Conservation (phyloP, 2,329 filamentous ascomycete genomes). For the Colletotrichum brevisporum region DNA sequence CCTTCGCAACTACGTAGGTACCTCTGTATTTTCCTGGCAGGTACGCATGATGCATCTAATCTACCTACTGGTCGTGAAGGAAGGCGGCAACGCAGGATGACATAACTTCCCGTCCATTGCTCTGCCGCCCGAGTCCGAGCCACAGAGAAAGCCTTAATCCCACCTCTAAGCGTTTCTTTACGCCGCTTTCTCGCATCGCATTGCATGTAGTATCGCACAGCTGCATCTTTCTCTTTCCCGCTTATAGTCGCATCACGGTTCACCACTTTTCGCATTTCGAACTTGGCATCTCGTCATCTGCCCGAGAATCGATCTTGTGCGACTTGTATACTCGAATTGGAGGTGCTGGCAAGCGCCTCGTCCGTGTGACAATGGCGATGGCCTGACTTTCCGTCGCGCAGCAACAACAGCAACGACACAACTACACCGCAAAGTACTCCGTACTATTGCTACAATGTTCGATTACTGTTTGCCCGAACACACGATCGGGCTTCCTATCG, state of each 20-base stretch:
- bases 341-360: background rate
- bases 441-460: too few species aligned
- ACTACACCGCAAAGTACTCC: conserved; percentile 6
- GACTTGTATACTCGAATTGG: conserved; percentile 31
- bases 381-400: background rate
- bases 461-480: background rate
- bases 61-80: conserved; percentile 2
- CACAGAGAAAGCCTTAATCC: background rate
- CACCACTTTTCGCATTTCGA: background rate
- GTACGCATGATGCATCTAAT: too few species aligned
- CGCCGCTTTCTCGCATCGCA: conserved; percentile 14
- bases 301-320: background rate
- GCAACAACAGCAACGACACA: too few species aligned
- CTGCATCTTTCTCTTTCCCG: conserved; percentile 29
- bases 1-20: too few species aligned
- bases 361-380: conserved; percentile 16
- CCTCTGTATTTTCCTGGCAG: too few species aligned
- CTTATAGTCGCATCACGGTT: conserved; percentile 20
- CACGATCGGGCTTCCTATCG: conserved; percentile 2
- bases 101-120: conserved; percentile 1
- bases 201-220: conserved; percentile 16
- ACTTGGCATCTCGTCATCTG: conserved; percentile 21
- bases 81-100: conserved; percentile 20
- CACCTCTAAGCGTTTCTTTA: background rate
- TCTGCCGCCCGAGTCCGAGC: conserved; percentile 18